Evolutionary conservation across 2,329 filamentous ascomycete species (phyloP).

Genomic region (Sphaerulina vaccinii): DNA sequence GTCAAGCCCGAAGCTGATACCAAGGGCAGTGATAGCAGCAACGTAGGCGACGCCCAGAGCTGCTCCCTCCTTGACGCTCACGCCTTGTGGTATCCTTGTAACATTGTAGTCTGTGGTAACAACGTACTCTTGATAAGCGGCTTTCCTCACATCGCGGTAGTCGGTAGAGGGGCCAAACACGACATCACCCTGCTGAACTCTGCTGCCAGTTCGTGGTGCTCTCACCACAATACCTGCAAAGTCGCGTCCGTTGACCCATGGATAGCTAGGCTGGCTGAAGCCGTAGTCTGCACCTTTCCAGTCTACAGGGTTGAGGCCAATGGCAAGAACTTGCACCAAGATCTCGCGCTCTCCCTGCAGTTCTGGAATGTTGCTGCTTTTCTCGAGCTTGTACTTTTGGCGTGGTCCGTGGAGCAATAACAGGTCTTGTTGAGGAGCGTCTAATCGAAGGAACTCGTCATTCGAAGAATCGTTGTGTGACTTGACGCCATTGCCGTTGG

Average conservation of each 20-base stretch:
- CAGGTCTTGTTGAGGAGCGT: conserved; percentile 36
- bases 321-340: conserved; percentile 61
- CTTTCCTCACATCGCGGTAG: conserved; percentile 70
- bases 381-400: conserved; percentile 38
- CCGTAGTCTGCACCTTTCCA: conserved; percentile 70
- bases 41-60: conserved; percentile 71
- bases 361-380: conserved; percentile 33
- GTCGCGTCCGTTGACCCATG: conserved; percentile 69
- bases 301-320: conserved; percentile 75
- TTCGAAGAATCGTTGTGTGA: conserved; percentile 9
- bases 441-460: conserved; percentile 36
- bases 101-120: conserved; percentile 65
- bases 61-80: conserved; percentile 57
- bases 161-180: conserved; percentile 69
- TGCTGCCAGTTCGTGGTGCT: conserved; percentile 43
- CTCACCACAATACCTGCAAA: conserved; percentile 64
- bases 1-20: conserved; percentile 68
- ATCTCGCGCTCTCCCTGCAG: conserved; percentile 51
- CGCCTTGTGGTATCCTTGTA: conserved; percentile 57
- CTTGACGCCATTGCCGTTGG: conserved; percentile 19
- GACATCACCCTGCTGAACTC: conserved; percentile 58
- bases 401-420: conserved; percentile 38
- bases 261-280: conserved; percentile 66
- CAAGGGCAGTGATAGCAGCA: conserved; percentile 64
- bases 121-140: conserved; percentile 69